Percentiles rank a stretch among this genome's conserved stretches.
phyloP scores from a whole-genome alignment of 768 basidiomycete species.

The Gymnopilus dilepis region DNA sequence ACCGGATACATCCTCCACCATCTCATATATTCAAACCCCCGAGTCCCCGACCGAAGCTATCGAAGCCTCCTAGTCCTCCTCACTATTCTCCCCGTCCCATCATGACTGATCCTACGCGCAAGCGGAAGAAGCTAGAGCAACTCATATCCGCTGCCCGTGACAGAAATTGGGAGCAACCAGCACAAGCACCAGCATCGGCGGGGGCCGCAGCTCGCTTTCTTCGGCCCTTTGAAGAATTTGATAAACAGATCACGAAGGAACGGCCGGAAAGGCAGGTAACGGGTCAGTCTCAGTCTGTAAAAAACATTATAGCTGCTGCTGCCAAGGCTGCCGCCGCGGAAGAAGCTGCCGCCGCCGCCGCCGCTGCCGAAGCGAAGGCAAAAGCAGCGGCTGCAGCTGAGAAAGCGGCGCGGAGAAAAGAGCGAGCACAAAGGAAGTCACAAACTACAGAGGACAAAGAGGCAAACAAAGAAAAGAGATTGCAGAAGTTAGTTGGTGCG shows the following conservation, averaged over 20 bases:
- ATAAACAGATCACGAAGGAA: no score
- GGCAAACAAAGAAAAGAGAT: constrained; percentile 77
- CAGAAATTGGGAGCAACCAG: no score
- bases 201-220: no score
- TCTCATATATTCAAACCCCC: background rate
- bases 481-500: constrained; percentile 83
- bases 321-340: constrained; percentile 37
- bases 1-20: background rate
- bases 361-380: constrained; percentile 34
- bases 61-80: background rate
- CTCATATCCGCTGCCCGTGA: no score
- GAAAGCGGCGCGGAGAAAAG: constrained; percentile 39
- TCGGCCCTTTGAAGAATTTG: no score
- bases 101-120: background rate
- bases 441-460: constrained; percentile 64
- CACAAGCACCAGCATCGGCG: no score
- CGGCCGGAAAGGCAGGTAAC: constrained; percentile 21
- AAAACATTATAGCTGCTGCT: constrained; percentile 44
- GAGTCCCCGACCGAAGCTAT: background rate
- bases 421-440: constrained; percentile 45
- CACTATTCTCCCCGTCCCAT: no score
- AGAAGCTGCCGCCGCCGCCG: constrained; percentile 34
- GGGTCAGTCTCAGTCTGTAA: constrained; percentile 35
- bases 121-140: background rate
- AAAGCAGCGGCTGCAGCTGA: constrained; percentile 37